Conservation (phyloP, 441 rosid genomes). For the Breynia disticha region DNA sequence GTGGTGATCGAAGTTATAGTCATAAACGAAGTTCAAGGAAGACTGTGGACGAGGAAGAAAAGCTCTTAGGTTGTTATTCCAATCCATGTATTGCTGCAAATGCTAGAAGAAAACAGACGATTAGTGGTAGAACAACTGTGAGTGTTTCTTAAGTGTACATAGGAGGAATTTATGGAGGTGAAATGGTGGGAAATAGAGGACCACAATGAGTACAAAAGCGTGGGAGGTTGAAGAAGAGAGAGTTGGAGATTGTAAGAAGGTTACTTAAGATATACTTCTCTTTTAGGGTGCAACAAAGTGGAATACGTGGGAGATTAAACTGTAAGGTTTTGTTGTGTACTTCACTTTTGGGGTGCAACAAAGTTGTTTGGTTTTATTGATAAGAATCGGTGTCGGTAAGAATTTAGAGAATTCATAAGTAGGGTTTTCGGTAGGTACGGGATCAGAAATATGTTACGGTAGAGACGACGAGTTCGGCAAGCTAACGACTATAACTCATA, state of each 20-base stretch:
- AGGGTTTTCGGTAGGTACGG: no score
- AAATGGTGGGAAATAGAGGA: not conserved
- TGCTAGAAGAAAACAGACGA: no score
- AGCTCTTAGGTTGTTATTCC: constrained; percentile 36
- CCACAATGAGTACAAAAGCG: not conserved
- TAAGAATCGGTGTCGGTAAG: constrained; percentile 25
- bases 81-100: constrained; percentile 29
- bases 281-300: constrained; percentile 32
- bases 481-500: no score
- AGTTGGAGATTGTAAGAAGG: not conserved
- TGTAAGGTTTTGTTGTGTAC: constrained; percentile 10
- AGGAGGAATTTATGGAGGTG: not conserved
- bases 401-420: not conserved
- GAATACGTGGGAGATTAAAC: constrained; percentile 11
- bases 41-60: constrained; percentile 35
- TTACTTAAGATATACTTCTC: constrained; percentile 1
- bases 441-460: no score
- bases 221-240: not conserved
- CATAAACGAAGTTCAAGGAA: constrained; percentile 44
- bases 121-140: no score
- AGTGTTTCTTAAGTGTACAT: no score
- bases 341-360: constrained; percentile 38
- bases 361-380: constrained; percentile 9
- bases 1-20: constrained; percentile 36
- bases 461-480: no score